These are phyloP conservation scores for Terfezia boudieri DNA, from an alignment of 495 filamentous ascomycete genomes.

Conservation along the genomic window DNA sequence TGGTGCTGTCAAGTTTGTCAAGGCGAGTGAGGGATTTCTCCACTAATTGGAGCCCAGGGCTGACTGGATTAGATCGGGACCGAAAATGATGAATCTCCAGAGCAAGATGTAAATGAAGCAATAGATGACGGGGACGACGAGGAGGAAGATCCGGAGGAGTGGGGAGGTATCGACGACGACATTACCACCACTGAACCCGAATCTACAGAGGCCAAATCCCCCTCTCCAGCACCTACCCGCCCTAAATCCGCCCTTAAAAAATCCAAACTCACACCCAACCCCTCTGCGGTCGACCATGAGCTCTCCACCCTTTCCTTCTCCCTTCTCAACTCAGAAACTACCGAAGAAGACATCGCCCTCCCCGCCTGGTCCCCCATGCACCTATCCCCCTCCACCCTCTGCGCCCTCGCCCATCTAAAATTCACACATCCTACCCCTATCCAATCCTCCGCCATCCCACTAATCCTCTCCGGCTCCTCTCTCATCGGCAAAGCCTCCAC, in stretches of 20 bases:
- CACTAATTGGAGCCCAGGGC: no score
- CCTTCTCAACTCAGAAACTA: no score
- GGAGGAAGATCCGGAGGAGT: not conserved
- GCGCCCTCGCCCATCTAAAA: conserved; percentile 51
- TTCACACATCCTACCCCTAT: conserved; percentile 66
- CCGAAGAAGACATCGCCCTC: conserved; percentile 25
- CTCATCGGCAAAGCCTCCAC: conserved; percentile 64
- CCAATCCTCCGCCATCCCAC: conserved; percentile 52
- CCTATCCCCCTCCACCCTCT: conserved; percentile 43
- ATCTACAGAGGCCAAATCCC: not conserved
- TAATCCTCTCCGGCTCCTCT: conserved; percentile 50
- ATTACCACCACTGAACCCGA: not conserved
- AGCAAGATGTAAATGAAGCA: no score
- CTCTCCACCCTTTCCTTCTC: no score
- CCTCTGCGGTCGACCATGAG: no score
- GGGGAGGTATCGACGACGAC: not conserved
- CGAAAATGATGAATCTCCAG: no score
- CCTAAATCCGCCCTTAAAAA: no score
- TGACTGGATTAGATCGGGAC: no score
- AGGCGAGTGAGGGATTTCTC: not conserved
- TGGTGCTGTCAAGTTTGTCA: conserved; percentile 32
- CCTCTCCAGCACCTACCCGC: no score
- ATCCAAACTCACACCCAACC: no score
- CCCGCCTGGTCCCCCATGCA: conserved; percentile 55
- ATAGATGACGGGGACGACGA: not conserved